Conservation (phyloP, 2,329 filamentous ascomycete species). For the Pestalotiopsis sp. region DNA sequence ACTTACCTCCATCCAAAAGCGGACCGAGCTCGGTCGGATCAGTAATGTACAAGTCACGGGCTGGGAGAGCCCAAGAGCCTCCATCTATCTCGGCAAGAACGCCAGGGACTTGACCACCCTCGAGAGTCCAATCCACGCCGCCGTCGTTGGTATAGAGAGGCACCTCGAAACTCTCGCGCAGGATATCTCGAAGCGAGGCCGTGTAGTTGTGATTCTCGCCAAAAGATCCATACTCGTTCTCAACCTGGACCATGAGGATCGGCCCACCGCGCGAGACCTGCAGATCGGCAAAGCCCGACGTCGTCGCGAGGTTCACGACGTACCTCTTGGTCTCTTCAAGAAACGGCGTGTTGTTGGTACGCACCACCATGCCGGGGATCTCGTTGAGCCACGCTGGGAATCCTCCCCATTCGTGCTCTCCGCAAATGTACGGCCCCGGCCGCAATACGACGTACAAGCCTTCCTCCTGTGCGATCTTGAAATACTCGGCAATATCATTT, state of each 20-base stretch:
- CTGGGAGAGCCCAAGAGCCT: conserved; percentile 40
- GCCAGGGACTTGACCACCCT: conserved; percentile 44
- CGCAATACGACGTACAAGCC: conserved; percentile 48
- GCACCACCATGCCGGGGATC: conserved; percentile 42
- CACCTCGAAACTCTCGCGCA: conserved; percentile 44
- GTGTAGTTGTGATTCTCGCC: conserved; percentile 49
- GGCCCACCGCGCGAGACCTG: conserved; percentile 46
- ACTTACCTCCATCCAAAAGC: conserved; percentile 41
- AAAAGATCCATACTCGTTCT: conserved; percentile 55
- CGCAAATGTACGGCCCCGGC: conserved; percentile 52
- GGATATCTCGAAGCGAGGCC: conserved; percentile 40
- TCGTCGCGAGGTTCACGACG: conserved; percentile 38
- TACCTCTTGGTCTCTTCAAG: conserved; percentile 40
- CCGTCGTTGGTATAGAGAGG: conserved; percentile 54
- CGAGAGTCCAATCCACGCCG: conserved; percentile 42
- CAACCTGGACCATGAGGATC: conserved; percentile 53
- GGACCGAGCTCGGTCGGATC: conserved; percentile 45
- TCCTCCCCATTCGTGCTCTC: conserved; percentile 52
- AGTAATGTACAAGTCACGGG: conserved; percentile 44
- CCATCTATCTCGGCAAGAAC: conserved; percentile 49
- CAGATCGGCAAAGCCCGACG: conserved; percentile 32
- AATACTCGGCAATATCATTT: conserved; percentile 52
- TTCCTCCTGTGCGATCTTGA: conserved; percentile 48
- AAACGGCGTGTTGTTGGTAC: conserved; percentile 43
- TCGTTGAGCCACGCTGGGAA: conserved; percentile 48